Base-by-base conservation (phyloP, 2,329 filamentous ascomycete species). In the Alternaria postmessia region DNA sequence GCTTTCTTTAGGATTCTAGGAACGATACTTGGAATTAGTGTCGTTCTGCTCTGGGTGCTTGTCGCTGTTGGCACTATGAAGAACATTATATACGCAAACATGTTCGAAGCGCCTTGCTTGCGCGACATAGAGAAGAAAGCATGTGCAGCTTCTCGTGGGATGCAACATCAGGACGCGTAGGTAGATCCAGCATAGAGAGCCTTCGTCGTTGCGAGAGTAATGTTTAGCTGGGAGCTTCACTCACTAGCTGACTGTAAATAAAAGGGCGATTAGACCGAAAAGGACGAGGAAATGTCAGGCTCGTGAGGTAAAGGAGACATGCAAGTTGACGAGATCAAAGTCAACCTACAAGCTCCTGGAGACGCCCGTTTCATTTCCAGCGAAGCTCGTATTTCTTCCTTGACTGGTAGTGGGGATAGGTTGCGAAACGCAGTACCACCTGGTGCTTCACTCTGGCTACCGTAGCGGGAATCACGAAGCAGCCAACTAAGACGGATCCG, bases 81-180 rank as follows among this genome's bases (percentile, higher is more conserved):
- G 64, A 83, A 83, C 3, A 79, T 82, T 1, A 63, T 80, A 28
- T 80, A 77, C 2, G 85, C 85, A 1, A 77, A 83, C 26, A 60
- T 88, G 30, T 84, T 87, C 65, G 79, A 82, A 59, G 85, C 86
- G 6, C 86, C 85, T 16, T 87, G 85, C 72, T 66, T 87, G 41
- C 61, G 67, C 11, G 70, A 73, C 51, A 69, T 74, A 59, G 72
- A 72, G 47, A 70, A 64, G 46, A 54, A 46, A 9, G 64, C 62
- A 9, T 51, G 53, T 18, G 61, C 62, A 5, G 62, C 38, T 5
- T 52, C 56, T n/a, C 54, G 57, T 24, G 57, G 58, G 48, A 48
- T 39, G 28, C 39, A 52, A 54, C 52, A 46, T 5, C 56, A 62
- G 34, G 28, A 55, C 11, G 43, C n/a, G 32, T 47, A 43, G 14